Base-by-base conservation (phyloP, 805 yeast species). In the Wickerhamiella nectarea region DNA sequence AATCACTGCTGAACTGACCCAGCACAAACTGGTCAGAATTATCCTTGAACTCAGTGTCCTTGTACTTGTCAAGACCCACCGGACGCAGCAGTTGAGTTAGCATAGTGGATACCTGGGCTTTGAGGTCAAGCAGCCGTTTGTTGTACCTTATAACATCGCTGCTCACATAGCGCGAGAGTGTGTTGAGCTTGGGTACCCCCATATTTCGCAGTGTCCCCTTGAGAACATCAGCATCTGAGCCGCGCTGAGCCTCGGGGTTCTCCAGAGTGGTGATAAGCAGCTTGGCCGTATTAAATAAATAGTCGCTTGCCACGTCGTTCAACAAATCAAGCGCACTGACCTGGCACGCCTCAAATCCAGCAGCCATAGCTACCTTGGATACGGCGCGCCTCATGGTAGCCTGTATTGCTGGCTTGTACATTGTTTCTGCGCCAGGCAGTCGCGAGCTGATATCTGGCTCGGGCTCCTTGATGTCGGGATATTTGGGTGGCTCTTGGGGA, bases 21-120 rank as follows among this genome's bases (percentile, higher is more conserved):
- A 91, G 81, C 51, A 89, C 63, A 58, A 87, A 91, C 60, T 89
- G 95, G 50, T 91, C 96, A 54, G 94, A 80, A 55, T 85, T 83
- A 57, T 93, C 98, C 31, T 67, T 76, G 60, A 91, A 91, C 50
- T 76, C 80, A 43, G 73, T 71, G 56, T 87, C 97, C 41, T 72
- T 77, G 36, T 56, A 57, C 18, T 47, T 45, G 25, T 57, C 61
- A 14, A 57, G 50, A 21, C 72, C 50, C 1, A 76, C 74, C 1
- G 99, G 99, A 46, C 95, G 71, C 44, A 91, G 67, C 47, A 87
- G 64, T 22, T 82, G 94, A 48, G 79, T 82, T 53, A 91, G 66
- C 57, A 86, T 82, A 31, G 64, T 63, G 10, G 83, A 76, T 45
- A 91, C 63, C 51, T 82, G 83, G 25, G 53, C 52, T 45, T 78